Evolutionary conservation across 2,329 filamentous ascomycete genomes (phyloP).

Genomic region (Hansfordia pulvinata): DNA sequence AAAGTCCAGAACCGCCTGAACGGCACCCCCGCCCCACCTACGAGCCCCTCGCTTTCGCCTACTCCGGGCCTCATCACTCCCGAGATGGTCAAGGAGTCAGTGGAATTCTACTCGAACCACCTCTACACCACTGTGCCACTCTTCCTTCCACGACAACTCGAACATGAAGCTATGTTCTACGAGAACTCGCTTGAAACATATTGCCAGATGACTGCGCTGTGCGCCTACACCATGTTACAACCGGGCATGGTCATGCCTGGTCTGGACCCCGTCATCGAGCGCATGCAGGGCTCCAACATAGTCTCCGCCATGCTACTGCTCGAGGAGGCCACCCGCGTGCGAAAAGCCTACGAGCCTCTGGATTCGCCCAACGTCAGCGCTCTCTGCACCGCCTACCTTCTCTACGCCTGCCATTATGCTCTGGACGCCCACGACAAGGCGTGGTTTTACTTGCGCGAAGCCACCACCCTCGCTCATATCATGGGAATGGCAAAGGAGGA

Average conservation of each 20-base stretch:
- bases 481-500: conserved; percentile 48
- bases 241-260: conserved; percentile 50
- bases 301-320: conserved; percentile 53
- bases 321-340: conserved; percentile 52
- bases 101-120: conserved; percentile 55
- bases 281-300: conserved; percentile 43
- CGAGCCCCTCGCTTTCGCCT: conserved; percentile 33
- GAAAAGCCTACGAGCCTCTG: conserved; percentile 47
- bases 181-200: conserved; percentile 51
- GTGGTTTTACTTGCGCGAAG: conserved; percentile 70
- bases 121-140: conserved; percentile 53
- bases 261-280: conserved; percentile 41
- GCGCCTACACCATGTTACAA: conserved; percentile 56
- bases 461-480: conserved; percentile 54
- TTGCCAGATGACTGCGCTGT: conserved; percentile 50
- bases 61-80: conserved; percentile 46
- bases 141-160: conserved; percentile 41
- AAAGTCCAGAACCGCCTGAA: conserved; percentile 48
- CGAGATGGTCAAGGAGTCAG: conserved; percentile 51
- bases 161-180: conserved; percentile 44
- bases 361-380: conserved; percentile 41
- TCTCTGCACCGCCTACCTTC: conserved; percentile 63
- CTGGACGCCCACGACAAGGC: conserved; percentile 62
- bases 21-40: conserved; percentile 33
- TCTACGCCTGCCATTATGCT: conserved; percentile 60